phyloP scores from a whole-genome alignment of 495 filamentous ascomycete genomes.

The Penicillium salamii region DNA sequence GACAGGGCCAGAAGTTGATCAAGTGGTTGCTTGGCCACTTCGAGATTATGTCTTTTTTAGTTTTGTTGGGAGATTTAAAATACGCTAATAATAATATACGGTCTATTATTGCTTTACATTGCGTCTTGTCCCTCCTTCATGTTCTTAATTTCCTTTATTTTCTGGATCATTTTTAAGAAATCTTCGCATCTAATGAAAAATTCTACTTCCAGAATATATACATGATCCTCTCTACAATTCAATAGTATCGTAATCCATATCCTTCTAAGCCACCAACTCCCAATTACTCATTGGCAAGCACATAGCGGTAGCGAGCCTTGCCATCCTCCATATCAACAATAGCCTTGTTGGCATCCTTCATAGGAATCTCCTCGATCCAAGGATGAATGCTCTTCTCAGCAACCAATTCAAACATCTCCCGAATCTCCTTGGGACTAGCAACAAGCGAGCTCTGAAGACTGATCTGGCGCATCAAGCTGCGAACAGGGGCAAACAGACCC shows the following conservation, averaged over 20 bases:
- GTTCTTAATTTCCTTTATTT: neutral
- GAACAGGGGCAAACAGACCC: conserved; percentile 57
- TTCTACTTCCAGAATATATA: neutral
- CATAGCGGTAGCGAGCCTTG: conserved; percentile 73
- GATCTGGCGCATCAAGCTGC: conserved; percentile 59
- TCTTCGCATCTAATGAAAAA: neutral
- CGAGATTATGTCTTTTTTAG: conserved; percentile 18
- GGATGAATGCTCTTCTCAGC: conserved; percentile 67
- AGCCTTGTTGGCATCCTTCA: conserved; percentile 73
- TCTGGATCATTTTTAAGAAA: neutral
- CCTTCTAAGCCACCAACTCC: conserved; percentile 5
- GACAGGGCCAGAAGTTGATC: conserved; percentile 3
- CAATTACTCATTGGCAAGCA: conserved; percentile 60
- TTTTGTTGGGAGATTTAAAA: conserved; percentile 12
- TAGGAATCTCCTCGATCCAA: conserved; percentile 67
- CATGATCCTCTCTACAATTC: too few species aligned
- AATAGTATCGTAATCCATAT: conserved; percentile 1
- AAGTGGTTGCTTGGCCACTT: conserved; percentile 28
- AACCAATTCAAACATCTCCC: conserved; percentile 78
- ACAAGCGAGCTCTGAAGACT: conserved; percentile 72
- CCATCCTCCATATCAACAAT: conserved; percentile 68
- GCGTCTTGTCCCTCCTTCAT: too few species aligned
- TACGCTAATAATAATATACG: conserved; percentile 28
- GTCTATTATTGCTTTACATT: conserved; percentile 7
- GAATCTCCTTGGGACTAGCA: conserved; percentile 69